Evolutionary conservation across 1,284 basidiomycete genomes (phyloP), one percentile per base, ranked within the genome.

Genomic region (Trichosporon sp.): DNA sequence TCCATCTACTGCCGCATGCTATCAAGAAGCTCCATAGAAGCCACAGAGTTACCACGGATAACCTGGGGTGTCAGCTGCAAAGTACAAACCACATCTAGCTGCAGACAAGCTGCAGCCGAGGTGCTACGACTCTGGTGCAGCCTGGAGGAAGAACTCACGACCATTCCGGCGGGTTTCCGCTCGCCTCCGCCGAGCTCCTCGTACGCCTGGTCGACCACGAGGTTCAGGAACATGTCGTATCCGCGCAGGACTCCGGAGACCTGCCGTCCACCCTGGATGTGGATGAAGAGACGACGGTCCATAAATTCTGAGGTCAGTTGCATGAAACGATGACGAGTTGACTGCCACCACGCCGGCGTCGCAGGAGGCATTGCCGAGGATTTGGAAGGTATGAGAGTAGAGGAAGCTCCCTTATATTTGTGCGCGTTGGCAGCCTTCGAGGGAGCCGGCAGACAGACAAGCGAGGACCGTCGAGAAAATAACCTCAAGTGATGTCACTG

Each of bases 191-290:
- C 91, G 0, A 91, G 90, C 86, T 98, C 96, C 85, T 99, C 97
- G 78, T 91, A 85, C 14, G 94, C 93, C 79, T 98, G 93, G 83
- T 99, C 96, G 81, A 99, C 90, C 73, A 99, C 96, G 56, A 99
- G 88, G 84, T 99, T 99, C 83, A 99, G 87, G 87, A 99, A 99
- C 78, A 99, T 91, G 87, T 99, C 97, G 85, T 96, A 99, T 48
- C 97, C 97, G 74, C 97, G 91, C 70, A 99, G 86, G n/a, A 91
- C 91, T 70, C 96, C 97, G 84, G 93, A 94, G 78, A 99, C 92
- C 88, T 93, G 94, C 78, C 97, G 91, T 71, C 94, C 94, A 68
- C 96, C 97, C 83, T 99, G 96, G 6, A 99, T 87, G 86, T 98
- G 91, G 80, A 99, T 88, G 84, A 94, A 95, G 77, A 98, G 87